Evolutionary conservation across 331 rosid species (phyloP).

Genomic region (Erythrophleum ivorense): DNA sequence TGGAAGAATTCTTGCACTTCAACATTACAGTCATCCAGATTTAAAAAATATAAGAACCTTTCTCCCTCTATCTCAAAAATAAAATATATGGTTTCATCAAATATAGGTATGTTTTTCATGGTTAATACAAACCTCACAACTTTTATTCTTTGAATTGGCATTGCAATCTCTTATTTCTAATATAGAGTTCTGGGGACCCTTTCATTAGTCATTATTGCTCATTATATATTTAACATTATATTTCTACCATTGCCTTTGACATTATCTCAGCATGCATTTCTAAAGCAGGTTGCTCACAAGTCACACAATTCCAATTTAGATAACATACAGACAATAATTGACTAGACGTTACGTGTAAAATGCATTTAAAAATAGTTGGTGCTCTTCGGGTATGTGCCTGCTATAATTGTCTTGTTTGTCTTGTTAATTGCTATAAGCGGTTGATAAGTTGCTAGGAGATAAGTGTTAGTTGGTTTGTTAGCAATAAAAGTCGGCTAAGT

Average conservation of each 20-base stretch:
- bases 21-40: constrained; percentile 11
- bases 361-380: no score
- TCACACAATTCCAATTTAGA: constrained; percentile 16
- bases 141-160: not conserved
- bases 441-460: no score
- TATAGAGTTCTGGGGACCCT: not conserved
- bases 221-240: constrained; percentile 18
- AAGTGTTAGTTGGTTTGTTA: no score
- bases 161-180: not conserved
- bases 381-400: no score
- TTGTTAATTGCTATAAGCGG: no score
- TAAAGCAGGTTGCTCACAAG: constrained; percentile 18
- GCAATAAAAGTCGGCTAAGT: no score
- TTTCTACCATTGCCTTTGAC: constrained; percentile 18
- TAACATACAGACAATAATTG: not conserved
- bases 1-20: not conserved
- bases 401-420: no score
- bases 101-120: not conserved
- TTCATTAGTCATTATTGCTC: no score
- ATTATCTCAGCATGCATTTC: not conserved
- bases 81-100: not conserved
- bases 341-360: no score
- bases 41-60: not conserved
- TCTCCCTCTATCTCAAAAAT: not conserved
- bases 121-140: constrained; percentile 15